Evolutionary conservation across 2,329 filamentous ascomycete species (phyloP), one percentile per base, ranked within the genome.

Genomic region (Aureobasidium sp.): DNA sequence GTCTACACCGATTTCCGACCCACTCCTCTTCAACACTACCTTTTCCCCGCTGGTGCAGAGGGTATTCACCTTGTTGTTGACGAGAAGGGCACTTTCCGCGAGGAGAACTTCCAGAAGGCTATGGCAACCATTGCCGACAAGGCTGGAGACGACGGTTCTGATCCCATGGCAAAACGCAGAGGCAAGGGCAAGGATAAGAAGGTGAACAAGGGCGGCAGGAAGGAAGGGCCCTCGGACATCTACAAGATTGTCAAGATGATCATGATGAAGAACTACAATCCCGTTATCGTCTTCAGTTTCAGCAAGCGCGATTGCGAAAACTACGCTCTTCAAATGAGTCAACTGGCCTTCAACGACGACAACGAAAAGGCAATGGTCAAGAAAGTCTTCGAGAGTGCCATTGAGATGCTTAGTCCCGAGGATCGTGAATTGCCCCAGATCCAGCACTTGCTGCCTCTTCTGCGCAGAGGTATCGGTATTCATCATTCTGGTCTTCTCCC

Each of bases 171-270:
- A 6, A 92, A 89, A 73, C 82, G 85, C 66, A 94, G 90, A 75
- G 92, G 92, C 67, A 91, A 85, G 72, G 93, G 92, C 65, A 96
- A 93, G 73, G 87, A 96, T 72, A 97, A 96, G 80, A 93, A 89
- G 76, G 86, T 86, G 4, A 91, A 93, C 76, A 97, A 95, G 76
- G 91, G 91, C 55, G 89, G 89, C n/a, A 83, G 80, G 60, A 83
- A 84, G 45, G 83, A 88, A 64, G 85, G 82, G 31, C 79, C 85
- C 15, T 86, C 86, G 1, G 94, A 99, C 75, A 96, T 99, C 65
- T 91, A 91, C 79, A 97, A 97, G 81, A 96, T 99, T 70, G 89
- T 99, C 67, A 90, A 89, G 75, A 99, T 99, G 94, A 96, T 97
- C 68, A 96, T 99, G 87, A 83, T 90, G 77, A 96, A 92, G 79